phyloP scores from a whole-genome alignment of 352 stramenopile genomes.

The Pythium biforme region DNA sequence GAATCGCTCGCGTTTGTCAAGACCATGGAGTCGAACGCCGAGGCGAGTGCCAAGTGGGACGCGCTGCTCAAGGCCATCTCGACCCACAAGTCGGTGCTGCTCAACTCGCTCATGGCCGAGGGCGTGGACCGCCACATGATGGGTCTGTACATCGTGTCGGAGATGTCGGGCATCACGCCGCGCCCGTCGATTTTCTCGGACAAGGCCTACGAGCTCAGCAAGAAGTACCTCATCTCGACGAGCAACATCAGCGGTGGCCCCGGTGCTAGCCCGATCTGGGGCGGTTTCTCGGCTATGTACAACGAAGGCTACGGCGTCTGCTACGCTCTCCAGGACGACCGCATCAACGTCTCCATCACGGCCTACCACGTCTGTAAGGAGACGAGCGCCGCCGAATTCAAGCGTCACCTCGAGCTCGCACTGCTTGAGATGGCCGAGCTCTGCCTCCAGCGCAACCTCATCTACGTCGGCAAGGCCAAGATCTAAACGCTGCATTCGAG shows the following conservation, averaged over 20 bases:
- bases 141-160: slow-evolving; percentile 92
- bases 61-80: slow-evolving; percentile 88
- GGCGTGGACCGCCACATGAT: slow-evolving; percentile 96
- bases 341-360: slow-evolving; percentile 96
- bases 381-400: slow-evolving; percentile 84
- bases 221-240: slow-evolving; percentile 95
- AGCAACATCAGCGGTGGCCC: slow-evolving; percentile 93
- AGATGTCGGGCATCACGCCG: slow-evolving; percentile 88
- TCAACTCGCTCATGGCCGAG: slow-evolving; percentile 77
- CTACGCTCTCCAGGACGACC: slow-evolving; percentile 94
- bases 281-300: slow-evolving; percentile 95
- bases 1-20: slow-evolving; percentile 91
- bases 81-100: slow-evolving; percentile 91
- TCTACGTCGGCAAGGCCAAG: slow-evolving; percentile 88
- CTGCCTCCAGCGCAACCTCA: slow-evolving; percentile 86
- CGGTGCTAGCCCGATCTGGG: slow-evolving; percentile 95
- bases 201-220: slow-evolving; percentile 90
- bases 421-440: slow-evolving; percentile 95
- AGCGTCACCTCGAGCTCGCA: slow-evolving; percentile 91
- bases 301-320: slow-evolving; percentile 95
- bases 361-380: slow-evolving; percentile 80
- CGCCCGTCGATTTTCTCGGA: slow-evolving; percentile 93
- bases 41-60: slow-evolving; percentile 66
- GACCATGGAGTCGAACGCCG: slow-evolving; percentile 73
- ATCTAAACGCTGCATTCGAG: slow-evolving; percentile 36